A percentile compares a stretch with the other conserved stretches of the same genome.
These are phyloP conservation scores for Postia placenta DNA, from an alignment of 768 basidiomycete genomes.

Conservation along the genomic window DNA sequence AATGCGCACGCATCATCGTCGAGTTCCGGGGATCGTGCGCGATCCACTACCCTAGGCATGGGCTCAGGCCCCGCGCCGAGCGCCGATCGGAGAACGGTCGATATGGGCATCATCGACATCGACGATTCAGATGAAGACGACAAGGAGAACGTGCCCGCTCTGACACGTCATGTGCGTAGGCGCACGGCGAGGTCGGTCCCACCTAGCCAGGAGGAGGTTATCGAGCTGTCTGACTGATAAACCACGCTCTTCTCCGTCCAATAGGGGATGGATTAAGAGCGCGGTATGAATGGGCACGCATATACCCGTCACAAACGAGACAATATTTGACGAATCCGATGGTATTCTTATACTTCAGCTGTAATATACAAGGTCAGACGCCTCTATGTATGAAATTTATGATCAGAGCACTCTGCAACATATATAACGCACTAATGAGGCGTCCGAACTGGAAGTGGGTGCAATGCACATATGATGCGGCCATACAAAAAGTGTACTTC, in stretches of 20 bases:
- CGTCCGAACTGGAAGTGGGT: too few relatives aligned
- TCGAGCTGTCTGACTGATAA: conserved; percentile 48
- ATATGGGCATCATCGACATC: conserved; percentile 33
- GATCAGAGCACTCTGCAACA: background rate
- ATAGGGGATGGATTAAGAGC: background rate
- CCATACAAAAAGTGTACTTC: background rate
- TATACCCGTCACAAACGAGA: background rate
- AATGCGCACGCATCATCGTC: background rate
- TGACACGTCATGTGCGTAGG: conserved; percentile 44
- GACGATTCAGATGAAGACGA: conserved; percentile 45
- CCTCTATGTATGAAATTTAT: background rate
- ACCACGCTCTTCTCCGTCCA: background rate
- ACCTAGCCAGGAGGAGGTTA: conserved; percentile 32
- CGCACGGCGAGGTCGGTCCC: conserved; percentile 24
- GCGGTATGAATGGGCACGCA: background rate
- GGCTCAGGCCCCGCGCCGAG: background rate
- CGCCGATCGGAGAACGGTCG: background rate
- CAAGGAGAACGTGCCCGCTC: conserved; percentile 56
- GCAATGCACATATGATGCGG: too few relatives aligned
- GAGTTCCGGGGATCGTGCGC: background rate
- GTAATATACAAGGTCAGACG: too few relatives aligned
- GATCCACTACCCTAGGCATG: too few relatives aligned
- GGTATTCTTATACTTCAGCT: background rate
- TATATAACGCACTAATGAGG: background rate
- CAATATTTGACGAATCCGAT: background rate